phyloP scores from a whole-genome alignment of 1,284 basidiomycete genomes.

The Sutorius eximius region DNA sequence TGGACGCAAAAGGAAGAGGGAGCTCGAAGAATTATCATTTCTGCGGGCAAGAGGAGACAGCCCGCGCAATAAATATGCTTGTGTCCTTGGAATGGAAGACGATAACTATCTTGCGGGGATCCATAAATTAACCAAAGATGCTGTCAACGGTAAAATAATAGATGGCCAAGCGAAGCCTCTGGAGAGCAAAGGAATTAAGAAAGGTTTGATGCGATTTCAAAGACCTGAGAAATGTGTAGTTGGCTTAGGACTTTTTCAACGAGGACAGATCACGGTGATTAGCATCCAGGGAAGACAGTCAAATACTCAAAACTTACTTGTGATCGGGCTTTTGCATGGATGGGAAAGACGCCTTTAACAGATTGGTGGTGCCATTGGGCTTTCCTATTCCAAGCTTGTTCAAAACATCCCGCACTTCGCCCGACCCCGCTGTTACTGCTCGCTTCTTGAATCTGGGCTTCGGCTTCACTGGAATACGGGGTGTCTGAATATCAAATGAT shows the following conservation, averaged over 20 bases:
- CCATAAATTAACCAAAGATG: constrained; percentile 25
- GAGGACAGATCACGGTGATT: constrained; percentile 1
- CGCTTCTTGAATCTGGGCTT: constrained; percentile 56
- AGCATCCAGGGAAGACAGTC: constrained; percentile 1
- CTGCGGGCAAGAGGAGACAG: constrained; percentile 37
- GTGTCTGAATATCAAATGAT: constrained; percentile 43
- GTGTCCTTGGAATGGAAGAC: constrained; percentile 13
- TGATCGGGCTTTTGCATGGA: constrained; percentile 42
- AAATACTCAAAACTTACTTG: constrained; percentile 32
- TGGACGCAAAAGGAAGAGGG: constrained; percentile 61
- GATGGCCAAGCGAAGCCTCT: constrained; percentile 1
- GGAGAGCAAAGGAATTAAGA: constrained; percentile 7
- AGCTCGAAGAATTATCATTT: constrained; percentile 53
- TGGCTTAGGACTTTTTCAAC: constrained; percentile 17
- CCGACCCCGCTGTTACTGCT: constrained; percentile 49
- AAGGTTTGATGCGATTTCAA: constrained; percentile 14
- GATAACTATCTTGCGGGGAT: constrained; percentile 17
- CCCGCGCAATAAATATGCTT: constrained; percentile 19
- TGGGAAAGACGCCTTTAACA: constrained; percentile 71
- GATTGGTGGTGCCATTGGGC: constrained; percentile 53
- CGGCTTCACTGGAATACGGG: constrained; percentile 49
- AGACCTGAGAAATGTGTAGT: constrained; percentile 11
- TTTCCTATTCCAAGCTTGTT: constrained; percentile 77
- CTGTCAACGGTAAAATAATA: constrained; percentile 8
- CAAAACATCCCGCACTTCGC: constrained; percentile 77